A percentile compares a stretch with the other conserved stretches of the same genome.
These are phyloP conservation scores for Rutstroemia sp. DNA, from an alignment of 2,329 filamentous ascomycete genomes.

Conservation along the genomic window DNA sequence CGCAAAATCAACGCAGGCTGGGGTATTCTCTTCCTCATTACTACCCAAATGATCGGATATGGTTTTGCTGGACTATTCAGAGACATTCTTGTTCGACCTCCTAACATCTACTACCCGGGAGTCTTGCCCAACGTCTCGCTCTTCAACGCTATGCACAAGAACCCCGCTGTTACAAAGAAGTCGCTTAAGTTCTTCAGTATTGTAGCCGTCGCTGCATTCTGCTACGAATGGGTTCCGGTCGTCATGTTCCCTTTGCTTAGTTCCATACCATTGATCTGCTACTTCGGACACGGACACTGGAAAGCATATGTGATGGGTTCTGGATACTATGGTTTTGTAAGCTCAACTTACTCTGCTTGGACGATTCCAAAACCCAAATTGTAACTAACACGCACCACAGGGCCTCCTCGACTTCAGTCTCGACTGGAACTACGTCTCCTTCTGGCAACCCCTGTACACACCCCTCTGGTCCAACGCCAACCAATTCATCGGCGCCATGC, in stretches of 20 bases:
- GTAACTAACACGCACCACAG: background rate
- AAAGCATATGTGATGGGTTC: constrained; percentile 41
- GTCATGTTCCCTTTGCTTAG: constrained; percentile 39
- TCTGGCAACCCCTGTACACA: constrained; percentile 19
- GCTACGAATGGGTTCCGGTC: constrained; percentile 8
- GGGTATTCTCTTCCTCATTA: constrained; percentile 47
- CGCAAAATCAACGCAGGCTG: constrained; percentile 35
- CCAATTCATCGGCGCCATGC: constrained; percentile 26
- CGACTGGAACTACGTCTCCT: constrained; percentile 37
- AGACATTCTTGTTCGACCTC: constrained; percentile 50
- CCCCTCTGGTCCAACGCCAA: constrained; percentile 31
- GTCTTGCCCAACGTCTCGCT: constrained; percentile 40
- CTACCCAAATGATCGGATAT: constrained; percentile 56
- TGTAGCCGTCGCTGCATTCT: constrained; percentile 17
- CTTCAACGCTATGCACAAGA: constrained; percentile 34
- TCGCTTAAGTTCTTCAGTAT: constrained; percentile 29
- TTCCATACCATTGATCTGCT: constrained; percentile 36
- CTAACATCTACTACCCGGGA: constrained; percentile 58
- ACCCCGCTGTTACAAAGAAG: constrained; percentile 32
- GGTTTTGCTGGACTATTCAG: constrained; percentile 53
- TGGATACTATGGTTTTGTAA: constrained; percentile 29
- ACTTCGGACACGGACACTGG: constrained; percentile 39
- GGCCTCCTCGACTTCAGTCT: constrained; percentile 33
- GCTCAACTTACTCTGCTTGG: background rate
- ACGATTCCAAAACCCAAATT: too few relatives aligned